These are phyloP conservation scores for Strobilomyces confusus DNA, from an alignment of 768 basidiomycete species.

Conservation along the genomic window DNA sequence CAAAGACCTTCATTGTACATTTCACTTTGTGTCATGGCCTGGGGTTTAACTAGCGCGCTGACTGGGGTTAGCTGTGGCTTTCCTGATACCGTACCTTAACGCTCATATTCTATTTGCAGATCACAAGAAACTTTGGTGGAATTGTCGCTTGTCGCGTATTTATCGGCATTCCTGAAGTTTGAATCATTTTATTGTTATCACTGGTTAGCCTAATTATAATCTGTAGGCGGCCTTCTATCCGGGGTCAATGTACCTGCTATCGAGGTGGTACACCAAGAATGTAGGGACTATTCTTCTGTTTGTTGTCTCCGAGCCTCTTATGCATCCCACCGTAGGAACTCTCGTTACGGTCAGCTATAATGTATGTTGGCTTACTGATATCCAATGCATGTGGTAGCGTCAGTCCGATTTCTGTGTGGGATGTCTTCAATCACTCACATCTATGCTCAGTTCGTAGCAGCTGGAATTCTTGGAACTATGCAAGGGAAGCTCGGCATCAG, in stretches of 20 bases:
- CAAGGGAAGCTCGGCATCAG: constrained; percentile 62
- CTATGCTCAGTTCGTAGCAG: constrained; percentile 57
- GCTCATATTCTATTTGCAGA: no score
- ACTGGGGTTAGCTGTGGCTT: no score
- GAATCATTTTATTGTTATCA: no score
- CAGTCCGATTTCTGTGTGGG: constrained; percentile 17
- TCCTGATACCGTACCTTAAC: no score
- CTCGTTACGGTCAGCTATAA: constrained; percentile 56
- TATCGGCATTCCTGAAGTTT: no score
- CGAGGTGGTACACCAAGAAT: constrained; percentile 50
- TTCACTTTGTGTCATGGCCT: no score
- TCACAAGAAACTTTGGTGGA: no score
- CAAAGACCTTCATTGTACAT: no score
- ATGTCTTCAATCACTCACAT: background rate
- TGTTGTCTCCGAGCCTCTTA: no score
- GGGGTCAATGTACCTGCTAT: constrained; percentile 30
- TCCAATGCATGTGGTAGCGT: constrained; percentile 69
- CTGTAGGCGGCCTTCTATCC: constrained; percentile 45
- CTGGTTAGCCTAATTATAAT: no score
- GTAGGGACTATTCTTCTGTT: background rate
- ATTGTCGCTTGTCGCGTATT: no score
- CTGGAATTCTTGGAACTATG: constrained; percentile 69
- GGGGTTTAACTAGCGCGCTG: no score
- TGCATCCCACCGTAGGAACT: constrained; percentile 44
- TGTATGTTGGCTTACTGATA: constrained; percentile 56